Conservation (phyloP, 495 filamentous ascomycete species). For the Penicillium argentinense region DNA sequence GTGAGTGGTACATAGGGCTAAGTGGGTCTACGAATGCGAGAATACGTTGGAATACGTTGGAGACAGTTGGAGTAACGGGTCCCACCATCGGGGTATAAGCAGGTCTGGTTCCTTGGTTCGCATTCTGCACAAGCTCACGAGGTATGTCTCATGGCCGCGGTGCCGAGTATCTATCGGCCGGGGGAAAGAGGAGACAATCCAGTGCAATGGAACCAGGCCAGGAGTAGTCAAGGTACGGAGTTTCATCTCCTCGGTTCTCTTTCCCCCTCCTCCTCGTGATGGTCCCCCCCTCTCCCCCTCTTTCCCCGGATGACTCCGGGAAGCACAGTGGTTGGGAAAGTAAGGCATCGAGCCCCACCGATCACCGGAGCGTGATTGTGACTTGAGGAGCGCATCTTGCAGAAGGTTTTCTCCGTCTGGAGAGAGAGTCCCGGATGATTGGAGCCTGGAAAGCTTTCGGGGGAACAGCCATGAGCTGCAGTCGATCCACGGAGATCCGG, state of each 20-base stretch:
- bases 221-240: too few species aligned
- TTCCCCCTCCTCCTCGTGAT: too few species aligned
- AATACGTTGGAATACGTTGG: conserved; percentile 13
- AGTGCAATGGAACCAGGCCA: too few species aligned
- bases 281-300: too few species aligned
- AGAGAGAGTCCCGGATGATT: conserved; percentile 1
- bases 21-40: conserved; percentile 1
- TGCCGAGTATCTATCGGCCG: too few species aligned
- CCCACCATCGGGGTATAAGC: too few species aligned
- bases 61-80: conserved; percentile 17
- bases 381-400: conserved; percentile 1
- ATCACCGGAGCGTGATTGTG: conserved; percentile 1
- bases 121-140: conserved; percentile 5
- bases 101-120: conserved; percentile 8
- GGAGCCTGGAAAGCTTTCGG: not conserved
- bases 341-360: too few species aligned
- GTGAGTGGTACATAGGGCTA: not conserved
- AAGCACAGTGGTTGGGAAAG: too few species aligned
- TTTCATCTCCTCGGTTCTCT: too few species aligned
- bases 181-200: too few species aligned
- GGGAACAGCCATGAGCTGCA: conserved; percentile 12
- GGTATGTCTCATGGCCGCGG: too few species aligned
- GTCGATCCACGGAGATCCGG: conserved; percentile 20
- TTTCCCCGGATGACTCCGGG: too few species aligned
- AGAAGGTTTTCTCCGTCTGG: conserved; percentile 8